phyloP scores from a whole-genome alignment of 441 rosid species.

The Aleurites moluccanus region DNA sequence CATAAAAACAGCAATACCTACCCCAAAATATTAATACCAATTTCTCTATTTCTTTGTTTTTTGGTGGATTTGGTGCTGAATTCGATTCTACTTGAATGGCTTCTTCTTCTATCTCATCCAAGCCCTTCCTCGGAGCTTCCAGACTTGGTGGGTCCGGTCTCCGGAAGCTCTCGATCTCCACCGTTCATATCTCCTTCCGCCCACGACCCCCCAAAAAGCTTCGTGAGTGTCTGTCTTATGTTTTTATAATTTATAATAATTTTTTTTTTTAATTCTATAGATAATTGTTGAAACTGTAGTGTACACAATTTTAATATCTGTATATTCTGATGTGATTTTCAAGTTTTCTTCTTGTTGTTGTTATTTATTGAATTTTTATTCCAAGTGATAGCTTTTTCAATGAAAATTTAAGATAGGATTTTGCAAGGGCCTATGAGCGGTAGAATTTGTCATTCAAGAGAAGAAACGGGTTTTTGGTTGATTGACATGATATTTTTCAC shows the following conservation, averaged over 20 bases:
- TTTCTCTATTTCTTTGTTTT: background rate
- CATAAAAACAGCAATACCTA: background rate
- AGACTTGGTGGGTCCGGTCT: conserved; percentile 42
- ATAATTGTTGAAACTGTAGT: background rate
- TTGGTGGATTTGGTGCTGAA: background rate
- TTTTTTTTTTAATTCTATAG: background rate
- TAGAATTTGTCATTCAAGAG: too few species aligned
- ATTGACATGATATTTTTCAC: background rate
- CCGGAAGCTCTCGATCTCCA: conserved; percentile 46
- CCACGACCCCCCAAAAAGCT: conserved; percentile 49
- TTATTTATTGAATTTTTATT: too few species aligned
- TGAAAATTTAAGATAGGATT: too few species aligned
- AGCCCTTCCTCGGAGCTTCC: conserved; percentile 56
- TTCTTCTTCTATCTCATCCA: conserved; percentile 44
- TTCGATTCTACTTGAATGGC: conserved; percentile 34
- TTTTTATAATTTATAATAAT: too few species aligned
- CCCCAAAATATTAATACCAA: background rate
- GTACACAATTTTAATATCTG: background rate
- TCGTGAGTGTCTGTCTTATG: conserved; percentile 43
- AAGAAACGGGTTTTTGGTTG: too few species aligned
- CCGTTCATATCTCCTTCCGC: conserved; percentile 54
- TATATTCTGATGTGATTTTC: too few species aligned
- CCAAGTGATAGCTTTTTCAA: too few species aligned
- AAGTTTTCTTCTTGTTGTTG: background rate
- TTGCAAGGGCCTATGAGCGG: too few species aligned